A percentile compares a stretch with the other conserved stretches of the same genome.
Evolutionary conservation across 2,329 filamentous ascomycete species (phyloP).

Genomic region (Pleoardoris graminearum): DNA sequence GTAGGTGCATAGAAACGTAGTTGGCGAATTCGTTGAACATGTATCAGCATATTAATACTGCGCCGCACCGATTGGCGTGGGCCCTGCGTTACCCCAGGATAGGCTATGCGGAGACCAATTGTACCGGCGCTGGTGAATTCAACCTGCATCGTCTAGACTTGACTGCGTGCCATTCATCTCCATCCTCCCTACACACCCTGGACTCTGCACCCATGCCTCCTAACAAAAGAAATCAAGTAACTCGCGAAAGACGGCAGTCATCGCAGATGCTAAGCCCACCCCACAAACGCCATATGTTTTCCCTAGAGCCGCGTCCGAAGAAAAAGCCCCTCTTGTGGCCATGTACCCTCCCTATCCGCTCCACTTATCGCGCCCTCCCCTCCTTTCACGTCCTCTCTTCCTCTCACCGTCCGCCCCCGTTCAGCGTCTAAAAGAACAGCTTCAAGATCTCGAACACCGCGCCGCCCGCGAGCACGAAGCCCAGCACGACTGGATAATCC

Average conservation of each 20-base stretch:
- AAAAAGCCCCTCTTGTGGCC: neutral
- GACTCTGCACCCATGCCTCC: neutral
- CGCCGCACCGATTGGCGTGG: no score
- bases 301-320: neutral
- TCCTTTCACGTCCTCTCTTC: neutral
- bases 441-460: constrained; percentile 61
- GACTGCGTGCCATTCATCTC: no score
- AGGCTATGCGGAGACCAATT: no score
- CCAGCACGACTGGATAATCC: constrained; percentile 55
- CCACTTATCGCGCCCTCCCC: neutral
- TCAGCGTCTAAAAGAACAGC: constrained; percentile 46
- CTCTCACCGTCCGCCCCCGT: neutral
- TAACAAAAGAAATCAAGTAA: neutral
- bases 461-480: constrained; percentile 66
- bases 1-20: neutral
- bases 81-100: no score
- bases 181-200: no score
- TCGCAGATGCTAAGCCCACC: neutral
- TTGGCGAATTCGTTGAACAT: neutral
- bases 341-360: no score
- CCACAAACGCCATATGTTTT: neutral
- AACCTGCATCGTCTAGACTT: no score
- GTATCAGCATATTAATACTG: no score
- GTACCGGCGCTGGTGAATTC: no score
- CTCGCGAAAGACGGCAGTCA: neutral